Base-by-base conservation (phyloP, 768 basidiomycete genomes). In the Suillus paluster region DNA sequence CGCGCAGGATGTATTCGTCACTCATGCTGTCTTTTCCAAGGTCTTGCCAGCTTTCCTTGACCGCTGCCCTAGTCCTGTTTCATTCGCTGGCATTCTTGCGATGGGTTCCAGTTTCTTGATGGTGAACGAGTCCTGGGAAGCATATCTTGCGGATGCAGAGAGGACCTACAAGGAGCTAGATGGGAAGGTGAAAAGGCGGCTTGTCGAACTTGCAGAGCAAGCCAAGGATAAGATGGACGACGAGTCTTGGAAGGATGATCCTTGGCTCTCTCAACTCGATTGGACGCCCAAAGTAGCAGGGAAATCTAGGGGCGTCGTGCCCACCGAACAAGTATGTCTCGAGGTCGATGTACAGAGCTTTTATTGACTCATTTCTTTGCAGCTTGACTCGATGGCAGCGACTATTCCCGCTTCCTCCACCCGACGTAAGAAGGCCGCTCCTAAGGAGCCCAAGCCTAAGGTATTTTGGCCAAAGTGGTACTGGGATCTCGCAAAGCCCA, bases 391-490 rank as follows among this genome's bases (percentile, higher is more conserved):
- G 93, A 33, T 39, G 8, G 59, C 50, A n/a, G 57, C 42, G 33
- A 57, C 56, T 36, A 23, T 56, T 21, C 50, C 57, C 21, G 45
- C 23, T 27, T 21, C 54, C 27, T 21, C 57, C 39, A 23, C 57
- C 21, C 59, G 68, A 23, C 62, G 79, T 69, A 57, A 68, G 54
- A 80, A 79, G 46, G 33, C 55, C 19, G 41, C 57, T 52, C 55
- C 68, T 1, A 80, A 79, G 58, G 72, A 74, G 11, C 48, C 66
- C 15, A 84, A 83, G 66, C 77, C 78, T 4, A 81, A 81, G 12
- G 82, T 88, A 0, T 59, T 80, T n/a, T 98, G 96, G 95, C 97
- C 96, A 1, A 92, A 93, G 72, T 99, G 97, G 97, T 99, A 93
- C 71, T 95, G 90, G 92, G 95, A 98, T 27, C 84, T 94, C 4